phyloP scores from a whole-genome alignment of 306 rosid genomes.

The Castanea sativa region DNA sequence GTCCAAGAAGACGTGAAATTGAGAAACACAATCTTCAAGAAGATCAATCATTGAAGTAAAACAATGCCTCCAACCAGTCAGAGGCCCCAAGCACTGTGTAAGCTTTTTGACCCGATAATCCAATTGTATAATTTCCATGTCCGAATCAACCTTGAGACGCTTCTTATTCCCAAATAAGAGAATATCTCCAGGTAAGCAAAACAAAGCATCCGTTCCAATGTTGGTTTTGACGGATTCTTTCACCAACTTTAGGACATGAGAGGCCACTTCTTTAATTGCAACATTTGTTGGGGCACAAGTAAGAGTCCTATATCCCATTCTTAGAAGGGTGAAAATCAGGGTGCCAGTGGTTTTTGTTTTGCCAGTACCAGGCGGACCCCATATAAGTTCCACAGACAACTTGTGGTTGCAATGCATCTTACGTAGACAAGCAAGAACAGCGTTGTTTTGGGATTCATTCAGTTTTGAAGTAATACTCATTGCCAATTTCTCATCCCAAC shows the following conservation, averaged over 20 bases:
- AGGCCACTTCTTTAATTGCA: conserved; percentile 67
- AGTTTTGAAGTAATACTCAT: conserved; percentile 23
- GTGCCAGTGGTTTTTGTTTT: conserved; percentile 61
- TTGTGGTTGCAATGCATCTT: conserved; percentile 27
- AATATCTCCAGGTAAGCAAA: conserved; percentile 50
- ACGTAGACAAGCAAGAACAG: conserved; percentile 49
- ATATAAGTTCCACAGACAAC: conserved; percentile 52
- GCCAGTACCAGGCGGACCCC: conserved; percentile 94
- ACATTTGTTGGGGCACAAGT: conserved; percentile 79
- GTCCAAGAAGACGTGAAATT: conserved; percentile 46
- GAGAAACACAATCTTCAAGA: conserved; percentile 61
- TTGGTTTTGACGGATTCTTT: conserved; percentile 20
- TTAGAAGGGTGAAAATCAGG: conserved; percentile 41
- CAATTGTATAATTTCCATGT: conserved; percentile 51
- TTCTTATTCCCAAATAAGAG: conserved; percentile 65
- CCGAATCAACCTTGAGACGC: conserved; percentile 54
- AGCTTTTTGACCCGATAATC: conserved; percentile 58
- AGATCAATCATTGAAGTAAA: conserved; percentile 50
- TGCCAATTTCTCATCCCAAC: background rate
- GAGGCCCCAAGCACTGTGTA: conserved; percentile 35
- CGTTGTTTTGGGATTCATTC: conserved; percentile 55
- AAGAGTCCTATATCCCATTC: conserved; percentile 53
- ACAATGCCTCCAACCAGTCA: conserved; percentile 53
- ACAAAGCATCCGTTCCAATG: conserved; percentile 10
- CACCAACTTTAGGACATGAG: conserved; percentile 50